A percentile compares a stretch with the other conserved stretches of the same genome.
phyloP scores from a whole-genome alignment of 169 alveolate species.

The Cryptosporidium ryanae region DNA sequence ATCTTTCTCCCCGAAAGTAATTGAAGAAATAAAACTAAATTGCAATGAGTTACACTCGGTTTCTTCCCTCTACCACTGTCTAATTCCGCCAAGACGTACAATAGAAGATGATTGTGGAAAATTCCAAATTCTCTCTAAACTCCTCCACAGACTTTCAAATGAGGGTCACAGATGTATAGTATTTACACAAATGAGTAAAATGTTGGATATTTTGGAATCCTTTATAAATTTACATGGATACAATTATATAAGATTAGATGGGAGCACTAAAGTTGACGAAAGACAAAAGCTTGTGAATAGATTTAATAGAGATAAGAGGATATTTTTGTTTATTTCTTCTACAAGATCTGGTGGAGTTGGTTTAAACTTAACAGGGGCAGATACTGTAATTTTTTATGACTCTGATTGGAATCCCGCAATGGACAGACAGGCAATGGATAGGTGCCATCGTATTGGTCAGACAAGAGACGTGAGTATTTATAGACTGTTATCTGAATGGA shows the following conservation, averaged over 20 bases:
- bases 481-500: conserved; percentile 93
- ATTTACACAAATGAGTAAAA: conserved; percentile 97
- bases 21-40: background rate
- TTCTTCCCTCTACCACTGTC: conserved; percentile 54
- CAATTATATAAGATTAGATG: conserved; percentile 97
- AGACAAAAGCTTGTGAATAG: conserved; percentile 95
- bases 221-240: conserved; percentile 94
- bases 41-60: background rate
- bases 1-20: conserved; percentile 17
- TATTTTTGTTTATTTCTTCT: conserved; percentile 96
- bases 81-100: conserved; percentile 84
- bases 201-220: conserved; percentile 96
- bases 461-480: conserved; percentile 97
- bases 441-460: conserved; percentile 99
- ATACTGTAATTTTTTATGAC: conserved; percentile 97
- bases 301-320: conserved; percentile 93
- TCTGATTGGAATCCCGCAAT: conserved; percentile 99
- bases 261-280: conserved; percentile 96
- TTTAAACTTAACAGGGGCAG: conserved; percentile 97
- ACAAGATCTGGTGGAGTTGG: conserved; percentile 99
- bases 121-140: conserved; percentile 83
- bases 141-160: conserved; percentile 88
- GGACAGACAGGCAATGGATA: conserved; percentile 99
- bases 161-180: conserved; percentile 95
- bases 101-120: conserved; percentile 96